These are phyloP conservation scores for Quaeritorhiza haematococci DNA, from an alignment of 371 early-diverging fungal genomes.

Conservation along the genomic window DNA sequence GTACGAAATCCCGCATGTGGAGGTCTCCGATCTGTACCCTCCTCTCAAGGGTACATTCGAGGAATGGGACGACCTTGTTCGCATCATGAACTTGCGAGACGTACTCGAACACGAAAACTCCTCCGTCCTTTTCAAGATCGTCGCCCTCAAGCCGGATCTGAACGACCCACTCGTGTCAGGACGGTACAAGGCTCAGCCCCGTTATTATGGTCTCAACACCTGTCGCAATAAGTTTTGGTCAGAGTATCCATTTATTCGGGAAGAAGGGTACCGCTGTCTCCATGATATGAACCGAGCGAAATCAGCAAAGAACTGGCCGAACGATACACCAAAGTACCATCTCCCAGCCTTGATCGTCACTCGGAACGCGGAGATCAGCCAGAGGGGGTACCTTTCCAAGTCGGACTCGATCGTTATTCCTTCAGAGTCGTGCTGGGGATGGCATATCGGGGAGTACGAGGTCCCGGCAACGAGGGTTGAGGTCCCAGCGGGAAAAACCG, in stretches of 20 bases:
- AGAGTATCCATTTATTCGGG: constrained; percentile 4
- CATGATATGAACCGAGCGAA: not conserved
- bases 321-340: not conserved
- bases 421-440: constrained; percentile 1
- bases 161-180: too few species aligned
- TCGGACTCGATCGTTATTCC: not conserved
- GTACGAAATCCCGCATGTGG: too few species aligned
- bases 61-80: too few species aligned
- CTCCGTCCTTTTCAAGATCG: too few species aligned
- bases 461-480: not conserved
- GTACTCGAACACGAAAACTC: too few species aligned
- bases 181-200: too few species aligned
- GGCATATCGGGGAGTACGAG: not conserved
- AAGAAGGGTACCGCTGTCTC: constrained; percentile 2
- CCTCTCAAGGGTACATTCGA: too few species aligned
- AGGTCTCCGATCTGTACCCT: too few species aligned
- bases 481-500: not conserved
- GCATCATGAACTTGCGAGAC: too few species aligned
- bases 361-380: not conserved
- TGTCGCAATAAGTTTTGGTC: not conserved
- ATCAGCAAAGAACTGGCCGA: not conserved
- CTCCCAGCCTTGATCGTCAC: not conserved
- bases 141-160: too few species aligned
- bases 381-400: not conserved
- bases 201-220: not conserved